Evolutionary conservation across 306 rosid species (phyloP), one percentile per base, ranked within the genome.

Genomic region (Prinsepia uniflora): DNA sequence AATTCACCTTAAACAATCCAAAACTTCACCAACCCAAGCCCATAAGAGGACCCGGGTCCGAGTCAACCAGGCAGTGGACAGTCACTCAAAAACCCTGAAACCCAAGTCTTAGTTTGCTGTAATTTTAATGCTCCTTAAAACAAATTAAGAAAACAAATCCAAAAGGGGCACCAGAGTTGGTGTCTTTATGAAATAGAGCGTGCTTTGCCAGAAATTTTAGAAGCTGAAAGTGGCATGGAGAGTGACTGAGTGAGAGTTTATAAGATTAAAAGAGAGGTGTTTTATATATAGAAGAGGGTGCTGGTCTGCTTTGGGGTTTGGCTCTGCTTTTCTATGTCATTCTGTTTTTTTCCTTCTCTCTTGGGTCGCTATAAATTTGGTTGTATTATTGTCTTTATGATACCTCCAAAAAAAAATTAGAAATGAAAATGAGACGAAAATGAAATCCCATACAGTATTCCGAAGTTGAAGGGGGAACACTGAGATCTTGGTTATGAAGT

Each of bases 161-260:
- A 46, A 40, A 40, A 72, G 68, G 22, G 42, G 30, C 39, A 76
- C 61, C 75, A 22, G 30, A 59, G 64, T 30, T 34, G 43, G 39
- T 56, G 14, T 56, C 36, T 71, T 6, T 55, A 60, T 53, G 34
- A 70, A 77, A 70, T 47, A 50, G 39, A 3, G 63, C 54, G 63
- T 6, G 57, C 8, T 14, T 54, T 52, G 73, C 19, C 53, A 52
- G 79, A 62, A 74, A 18, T 69, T 18, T 18, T 20, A 10, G 55
- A 59, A 76, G 57, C 65, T 67, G 72, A 22, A 53, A 76, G 81
- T 72, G 72, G 79, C 68, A 73, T 59, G 42, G 70, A 76, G 75
- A 75, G 46, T n/a, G n/a, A n/a, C n/a, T n/a, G n/a, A n/a, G n/a
- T 61, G 76, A 22, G 75, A 72, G 45, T 24, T 56, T 60, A 6